Base-by-base conservation (phyloP, 768 basidiomycete genomes). In the Termitomyces sp. region DNA sequence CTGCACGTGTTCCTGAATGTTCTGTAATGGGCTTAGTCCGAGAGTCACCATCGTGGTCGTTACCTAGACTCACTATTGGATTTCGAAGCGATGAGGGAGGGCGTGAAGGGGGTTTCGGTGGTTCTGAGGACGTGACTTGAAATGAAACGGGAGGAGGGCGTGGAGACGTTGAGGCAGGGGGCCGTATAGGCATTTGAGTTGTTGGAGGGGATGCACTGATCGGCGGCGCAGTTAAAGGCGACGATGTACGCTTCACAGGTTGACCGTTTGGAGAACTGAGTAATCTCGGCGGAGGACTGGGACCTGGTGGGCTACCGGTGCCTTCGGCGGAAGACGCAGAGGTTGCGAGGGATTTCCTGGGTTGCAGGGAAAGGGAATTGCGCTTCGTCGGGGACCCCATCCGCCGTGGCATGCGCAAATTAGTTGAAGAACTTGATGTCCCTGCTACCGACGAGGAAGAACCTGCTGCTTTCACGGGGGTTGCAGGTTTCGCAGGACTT, bases 361-460 rank as follows among this genome's bases (percentile, higher is more conserved):
- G 71, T 58, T 82, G 83, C 27, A 82, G 68, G 22, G 76, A 65
- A 22, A 81, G 68, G 4, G 80, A 68, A 1, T 81, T 74, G 39
- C 83, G 82, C 68, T 87, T 90, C 13, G 75, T 80, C 3, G 89
- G 87, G 6, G 88, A 87, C 44, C 65, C 68, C n/a, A 54, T 61
- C 33, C 64, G 62, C 53, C 68, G 69, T 60, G 22, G 70, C 55
- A 49, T 68, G 60, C 54, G 71, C 34, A 59, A 43, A 27, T 24
- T 47, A 27, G 57, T 39, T 50, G 34, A 56, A 55, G 74, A 53
- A 46, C 32, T 63, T 34, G 74, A 44, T 50, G 45, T 45, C 49
- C 68, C 63, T 22, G 67, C 57, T 55, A 13, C 18, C 27, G 50
- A 37, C 18, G 67, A 69, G 5, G 76, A 65, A 7, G 74, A 62